A percentile compares a stretch with the other conserved stretches of the same genome.
These are phyloP conservation scores for Westerdykella aurantiaca DNA, from an alignment of 2,329 filamentous ascomycete genomes.

Conservation along the genomic window DNA sequence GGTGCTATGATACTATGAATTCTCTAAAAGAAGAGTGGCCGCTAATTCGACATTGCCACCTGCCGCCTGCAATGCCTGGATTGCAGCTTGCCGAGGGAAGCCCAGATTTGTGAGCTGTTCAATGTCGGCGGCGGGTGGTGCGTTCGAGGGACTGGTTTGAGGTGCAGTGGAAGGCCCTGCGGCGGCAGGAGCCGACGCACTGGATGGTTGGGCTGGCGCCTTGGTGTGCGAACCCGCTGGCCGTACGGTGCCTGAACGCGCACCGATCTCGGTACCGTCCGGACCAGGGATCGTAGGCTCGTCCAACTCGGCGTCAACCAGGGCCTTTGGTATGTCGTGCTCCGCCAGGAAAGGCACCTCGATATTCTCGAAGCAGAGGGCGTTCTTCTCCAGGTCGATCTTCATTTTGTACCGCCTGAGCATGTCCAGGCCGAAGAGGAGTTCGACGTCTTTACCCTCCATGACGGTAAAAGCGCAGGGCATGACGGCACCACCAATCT, in stretches of 20 bases:
- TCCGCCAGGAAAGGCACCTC: constrained; percentile 88
- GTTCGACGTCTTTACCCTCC: constrained; percentile 95
- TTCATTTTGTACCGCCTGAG: constrained; percentile 90
- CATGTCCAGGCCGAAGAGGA: constrained; percentile 93
- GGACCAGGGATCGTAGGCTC: constrained; percentile 83
- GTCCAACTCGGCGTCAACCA: constrained; percentile 63
- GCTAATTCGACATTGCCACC: constrained; percentile 83
- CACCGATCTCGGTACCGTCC: constrained; percentile 82
- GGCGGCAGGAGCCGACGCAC: constrained; percentile 14
- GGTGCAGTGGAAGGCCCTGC: background rate
- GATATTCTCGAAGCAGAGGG: constrained; percentile 79
- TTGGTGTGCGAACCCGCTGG: constrained; percentile 41
- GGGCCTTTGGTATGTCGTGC: constrained; percentile 83
- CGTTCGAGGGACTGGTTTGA: constrained; percentile 1
- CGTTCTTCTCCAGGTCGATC: constrained; percentile 81
- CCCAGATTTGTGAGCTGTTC: constrained; percentile 72
- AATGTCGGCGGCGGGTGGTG: constrained; percentile 58
- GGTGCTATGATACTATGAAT: too few species aligned
- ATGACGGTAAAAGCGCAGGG: constrained; percentile 98
- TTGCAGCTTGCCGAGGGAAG: constrained; percentile 67
- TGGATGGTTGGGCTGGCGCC: constrained; percentile 5
- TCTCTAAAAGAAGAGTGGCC: constrained; percentile 65
- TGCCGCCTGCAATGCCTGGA: constrained; percentile 74
- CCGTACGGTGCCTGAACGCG: constrained; percentile 70
- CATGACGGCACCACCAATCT: constrained; percentile 79